Evolutionary conservation across 2,329 filamentous ascomycete genomes (phyloP), one percentile per base, ranked within the genome.

Genomic region (Pseudocercospora cruenta): DNA sequence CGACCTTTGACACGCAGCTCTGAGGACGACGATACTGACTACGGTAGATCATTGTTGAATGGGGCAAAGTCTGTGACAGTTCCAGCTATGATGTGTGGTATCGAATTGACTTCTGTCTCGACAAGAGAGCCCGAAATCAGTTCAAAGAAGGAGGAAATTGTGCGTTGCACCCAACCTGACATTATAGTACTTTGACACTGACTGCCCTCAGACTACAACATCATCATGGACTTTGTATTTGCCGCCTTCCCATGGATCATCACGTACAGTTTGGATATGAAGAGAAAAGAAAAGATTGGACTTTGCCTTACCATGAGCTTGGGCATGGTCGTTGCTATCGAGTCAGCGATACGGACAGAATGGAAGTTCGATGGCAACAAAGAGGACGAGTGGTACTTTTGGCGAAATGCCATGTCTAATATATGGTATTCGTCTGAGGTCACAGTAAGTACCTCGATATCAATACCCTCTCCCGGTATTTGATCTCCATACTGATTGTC

Each of bases 161-260:
- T 84, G 65, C 73, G 82, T 70, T 19, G 45, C 45, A 2, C 63
- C 12, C 60, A 64, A 28, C 62, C 62, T 62, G 66, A 62, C 14
- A 26, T 16, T 12, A 57, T 60, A 66, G 3, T 14, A 10, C 1
- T n/a, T 16, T 10, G 8, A 31, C 22, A 62, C 57, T 66, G 51
- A 71, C 73, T 68, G 58, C 43, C 10, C 5, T 1, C 66, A 85
- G 82, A 83, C 4, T 85, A 84, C 72, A 85, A 85, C 71, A 82
- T 85, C 63, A 76, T 85, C 28, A 85, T 85, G 81, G 84, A 86
- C 65, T 84, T 86, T 47, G 69, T 83, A 0, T 82, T 86, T 69
- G 83, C 84, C 0, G 63, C 75, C 8, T 83, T 85, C 60, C 84
- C 84, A 2, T 85, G 83, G 83, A 69, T 83, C 22, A 80, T 86